phyloP scores from a whole-genome alignment of 306 rosid genomes.

The Macrotyloma uniflorum region DNA sequence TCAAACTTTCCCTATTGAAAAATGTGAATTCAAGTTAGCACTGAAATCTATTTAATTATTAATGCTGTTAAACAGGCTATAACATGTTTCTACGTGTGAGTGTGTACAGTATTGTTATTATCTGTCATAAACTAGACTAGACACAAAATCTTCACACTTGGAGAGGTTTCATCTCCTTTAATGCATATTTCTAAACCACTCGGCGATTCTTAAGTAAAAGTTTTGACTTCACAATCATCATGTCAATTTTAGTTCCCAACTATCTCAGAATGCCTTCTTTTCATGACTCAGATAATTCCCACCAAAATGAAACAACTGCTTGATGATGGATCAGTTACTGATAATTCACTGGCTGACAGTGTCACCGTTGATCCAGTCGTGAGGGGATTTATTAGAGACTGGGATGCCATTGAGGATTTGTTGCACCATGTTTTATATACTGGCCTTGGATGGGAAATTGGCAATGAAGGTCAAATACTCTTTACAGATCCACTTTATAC shows the following conservation, averaged over 20 bases:
- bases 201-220: background rate
- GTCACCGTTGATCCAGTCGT: conserved; percentile 73
- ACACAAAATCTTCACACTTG: background rate
- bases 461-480: conserved; percentile 91
- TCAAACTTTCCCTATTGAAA: too few relatives aligned
- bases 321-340: conserved; percentile 66
- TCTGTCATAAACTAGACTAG: background rate
- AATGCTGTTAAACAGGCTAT: too few relatives aligned
- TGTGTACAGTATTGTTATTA: too few relatives aligned
- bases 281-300: conserved; percentile 67
- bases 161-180: background rate
- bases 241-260: background rate
- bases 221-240: background rate
- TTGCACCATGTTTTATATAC: conserved; percentile 74
- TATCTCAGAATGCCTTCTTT: conserved; percentile 15
- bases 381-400: conserved; percentile 77
- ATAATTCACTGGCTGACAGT: conserved; percentile 52
- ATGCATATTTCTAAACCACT: background rate
- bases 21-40: too few relatives aligned
- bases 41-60: too few relatives aligned
- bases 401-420: conserved; percentile 97
- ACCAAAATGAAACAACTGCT: conserved; percentile 77
- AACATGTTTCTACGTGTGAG: too few relatives aligned
- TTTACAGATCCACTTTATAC: conserved; percentile 96
- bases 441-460: conserved; percentile 97